Conservation (phyloP, 345 rosid species). For the Excoecaria cochinchinensis region DNA sequence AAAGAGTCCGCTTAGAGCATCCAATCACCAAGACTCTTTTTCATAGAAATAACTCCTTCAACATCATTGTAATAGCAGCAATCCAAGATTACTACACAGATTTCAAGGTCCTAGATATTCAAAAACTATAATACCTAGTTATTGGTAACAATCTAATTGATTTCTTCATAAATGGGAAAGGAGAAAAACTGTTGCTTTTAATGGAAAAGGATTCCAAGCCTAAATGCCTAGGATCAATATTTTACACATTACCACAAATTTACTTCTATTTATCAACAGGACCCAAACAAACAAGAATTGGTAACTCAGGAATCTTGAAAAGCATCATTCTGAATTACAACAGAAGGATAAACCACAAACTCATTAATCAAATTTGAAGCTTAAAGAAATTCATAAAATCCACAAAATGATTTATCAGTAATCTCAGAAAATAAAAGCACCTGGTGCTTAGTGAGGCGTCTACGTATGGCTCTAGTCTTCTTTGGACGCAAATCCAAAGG, state of each 20-base stretch:
- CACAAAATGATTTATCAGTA: background rate
- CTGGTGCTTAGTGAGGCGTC: slow-evolving; percentile 32
- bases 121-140: background rate
- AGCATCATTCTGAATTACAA: background rate
- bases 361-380: background rate
- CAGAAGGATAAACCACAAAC: background rate
- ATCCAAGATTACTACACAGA: background rate
- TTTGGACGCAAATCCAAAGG: slow-evolving; percentile 33
- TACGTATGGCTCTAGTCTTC: slow-evolving; percentile 30
- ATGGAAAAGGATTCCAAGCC: background rate
- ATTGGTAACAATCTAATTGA: background rate
- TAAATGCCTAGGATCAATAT: background rate
- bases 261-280: background rate
- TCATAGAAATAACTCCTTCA: background rate
- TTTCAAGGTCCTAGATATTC: background rate
- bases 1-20: background rate
- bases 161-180: background rate
- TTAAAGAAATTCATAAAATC: background rate
- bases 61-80: background rate
- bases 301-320: background rate
- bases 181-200: background rate
- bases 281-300: background rate
- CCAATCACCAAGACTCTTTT: background rate
- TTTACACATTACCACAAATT: background rate
- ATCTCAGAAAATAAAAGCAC: slow-evolving; percentile 3